These are phyloP conservation scores for Backusella morwellensis DNA, from an alignment of 192 early-diverging fungal species.

Conservation along the genomic window DNA sequence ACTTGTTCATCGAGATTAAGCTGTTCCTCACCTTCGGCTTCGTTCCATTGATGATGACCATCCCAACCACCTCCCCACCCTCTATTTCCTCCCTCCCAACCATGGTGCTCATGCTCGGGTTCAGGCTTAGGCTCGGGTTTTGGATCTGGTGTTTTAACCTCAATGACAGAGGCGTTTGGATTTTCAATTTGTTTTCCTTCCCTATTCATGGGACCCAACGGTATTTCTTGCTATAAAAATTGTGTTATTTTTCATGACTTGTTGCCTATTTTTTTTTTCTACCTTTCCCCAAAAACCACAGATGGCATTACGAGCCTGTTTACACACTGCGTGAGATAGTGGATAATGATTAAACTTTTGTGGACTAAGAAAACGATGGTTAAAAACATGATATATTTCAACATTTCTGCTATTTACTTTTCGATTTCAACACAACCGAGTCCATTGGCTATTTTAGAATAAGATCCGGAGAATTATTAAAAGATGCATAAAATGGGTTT, in stretches of 20 bases:
- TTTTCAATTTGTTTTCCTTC: background rate
- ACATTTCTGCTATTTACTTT: background rate
- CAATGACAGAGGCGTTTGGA: background rate
- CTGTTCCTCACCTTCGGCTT: background rate
- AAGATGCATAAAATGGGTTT: background rate
- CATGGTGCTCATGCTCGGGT: background rate
- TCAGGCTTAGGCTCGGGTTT: background rate
- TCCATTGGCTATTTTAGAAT: conserved; percentile 1
- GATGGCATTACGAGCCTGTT: conserved; percentile 2
- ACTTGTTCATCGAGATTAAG: background rate
- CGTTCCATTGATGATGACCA: background rate
- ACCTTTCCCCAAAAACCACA: conserved; percentile 18
- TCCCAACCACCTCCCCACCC: background rate
- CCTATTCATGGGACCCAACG: background rate
- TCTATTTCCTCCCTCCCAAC: background rate
- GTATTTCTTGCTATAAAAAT: conserved; percentile 7
- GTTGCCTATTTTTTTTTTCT: background rate
- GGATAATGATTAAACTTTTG: background rate
- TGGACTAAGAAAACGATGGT: background rate
- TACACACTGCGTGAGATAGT: conserved; percentile 8
- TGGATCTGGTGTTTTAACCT: background rate
- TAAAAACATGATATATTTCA: background rate
- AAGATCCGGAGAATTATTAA: background rate
- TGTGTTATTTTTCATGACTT: background rate
- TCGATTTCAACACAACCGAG: conserved; percentile 19